phyloP scores from a whole-genome alignment of 2,329 filamentous ascomycete genomes.

The Aureobasidium sp. region DNA sequence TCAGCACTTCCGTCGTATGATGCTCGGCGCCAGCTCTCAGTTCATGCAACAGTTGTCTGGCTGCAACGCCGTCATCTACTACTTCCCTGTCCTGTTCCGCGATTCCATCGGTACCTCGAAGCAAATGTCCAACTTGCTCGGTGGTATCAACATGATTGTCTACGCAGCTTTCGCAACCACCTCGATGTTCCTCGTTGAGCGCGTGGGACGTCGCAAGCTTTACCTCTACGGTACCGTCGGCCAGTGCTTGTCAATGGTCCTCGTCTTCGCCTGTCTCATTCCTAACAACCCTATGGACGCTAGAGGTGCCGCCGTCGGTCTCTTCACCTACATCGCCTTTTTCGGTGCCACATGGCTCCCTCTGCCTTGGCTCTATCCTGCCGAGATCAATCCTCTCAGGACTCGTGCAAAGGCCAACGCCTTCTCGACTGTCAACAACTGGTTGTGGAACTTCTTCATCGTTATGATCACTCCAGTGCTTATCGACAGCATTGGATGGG shows the following conservation, averaged over 20 bases:
- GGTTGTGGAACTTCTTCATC: slow-evolving; percentile 45
- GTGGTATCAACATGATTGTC: slow-evolving; percentile 49
- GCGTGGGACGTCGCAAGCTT: slow-evolving; percentile 46
- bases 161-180: slow-evolving; percentile 50
- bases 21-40: slow-evolving; percentile 53
- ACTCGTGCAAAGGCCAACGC: slow-evolving; percentile 51
- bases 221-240: slow-evolving; percentile 41
- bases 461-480: slow-evolving; percentile 40
- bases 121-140: slow-evolving; percentile 38
- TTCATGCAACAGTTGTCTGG: slow-evolving; percentile 57
- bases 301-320: slow-evolving; percentile 49
- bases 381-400: slow-evolving; percentile 46
- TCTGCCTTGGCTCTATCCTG: slow-evolving; percentile 28
- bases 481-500: slow-evolving; percentile 31
- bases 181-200: slow-evolving; percentile 60
- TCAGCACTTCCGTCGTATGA: slow-evolving; percentile 58
- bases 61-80: slow-evolving; percentile 43
- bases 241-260: slow-evolving; percentile 49
- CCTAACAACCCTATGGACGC: slow-evolving; percentile 25
- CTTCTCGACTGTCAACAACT: slow-evolving; percentile 48
- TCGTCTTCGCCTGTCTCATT: slow-evolving; percentile 37
- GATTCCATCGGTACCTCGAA: slow-evolving; percentile 44
- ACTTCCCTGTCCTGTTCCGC: slow-evolving; percentile 36
- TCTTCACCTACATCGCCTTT: slow-evolving; percentile 64
- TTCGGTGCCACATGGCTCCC: slow-evolving; percentile 51